Conservation (phyloP, 257 asterid species). For the Penstemon newberryi region DNA sequence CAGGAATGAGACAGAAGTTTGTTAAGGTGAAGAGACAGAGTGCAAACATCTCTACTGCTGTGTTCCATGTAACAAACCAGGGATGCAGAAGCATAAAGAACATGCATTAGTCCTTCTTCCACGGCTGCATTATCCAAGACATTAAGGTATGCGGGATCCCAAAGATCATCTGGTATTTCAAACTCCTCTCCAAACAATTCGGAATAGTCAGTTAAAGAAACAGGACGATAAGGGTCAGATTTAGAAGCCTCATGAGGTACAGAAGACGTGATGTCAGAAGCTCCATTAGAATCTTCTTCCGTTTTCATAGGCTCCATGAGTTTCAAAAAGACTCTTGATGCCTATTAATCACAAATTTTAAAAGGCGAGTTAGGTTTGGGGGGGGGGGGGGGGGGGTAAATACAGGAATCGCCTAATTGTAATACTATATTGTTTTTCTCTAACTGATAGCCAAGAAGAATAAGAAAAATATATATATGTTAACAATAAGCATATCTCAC, state of each 20-base stretch:
- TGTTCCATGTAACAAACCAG: conserved; percentile 62
- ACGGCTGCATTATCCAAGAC: conserved; percentile 72
- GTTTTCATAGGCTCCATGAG: conserved; percentile 49
- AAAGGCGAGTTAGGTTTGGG: conserved; percentile 5
- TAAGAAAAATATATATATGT: conserved; percentile 23
- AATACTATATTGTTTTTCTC: not conserved
- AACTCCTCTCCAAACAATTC: conserved; percentile 84
- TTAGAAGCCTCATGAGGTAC: conserved; percentile 53
- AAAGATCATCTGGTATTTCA: conserved; percentile 52
- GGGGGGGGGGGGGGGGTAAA: conserved; percentile 22
- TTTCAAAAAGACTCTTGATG: conserved; percentile 65
- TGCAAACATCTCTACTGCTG: not conserved
- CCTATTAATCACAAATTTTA: conserved; percentile 47
- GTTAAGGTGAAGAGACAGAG: conserved; percentile 19
- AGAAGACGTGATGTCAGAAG: conserved; percentile 44
- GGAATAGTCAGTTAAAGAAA: conserved; percentile 61
- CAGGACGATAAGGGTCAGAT: conserved; percentile 41
- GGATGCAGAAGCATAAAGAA: conserved; percentile 90
- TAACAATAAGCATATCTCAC: conserved; percentile 44
- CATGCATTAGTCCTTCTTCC: conserved; percentile 94
- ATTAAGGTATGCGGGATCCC: conserved; percentile 60
- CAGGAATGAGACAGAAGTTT: conserved; percentile 25
- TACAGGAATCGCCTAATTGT: conserved; percentile 20
- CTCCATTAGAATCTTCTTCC: conserved; percentile 43
- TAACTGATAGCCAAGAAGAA: conserved; percentile 9